Evolutionary conservation across 2,329 filamentous ascomycete species (phyloP), one percentile per base, ranked within the genome.

Genomic region (Fusarium penzigii): DNA sequence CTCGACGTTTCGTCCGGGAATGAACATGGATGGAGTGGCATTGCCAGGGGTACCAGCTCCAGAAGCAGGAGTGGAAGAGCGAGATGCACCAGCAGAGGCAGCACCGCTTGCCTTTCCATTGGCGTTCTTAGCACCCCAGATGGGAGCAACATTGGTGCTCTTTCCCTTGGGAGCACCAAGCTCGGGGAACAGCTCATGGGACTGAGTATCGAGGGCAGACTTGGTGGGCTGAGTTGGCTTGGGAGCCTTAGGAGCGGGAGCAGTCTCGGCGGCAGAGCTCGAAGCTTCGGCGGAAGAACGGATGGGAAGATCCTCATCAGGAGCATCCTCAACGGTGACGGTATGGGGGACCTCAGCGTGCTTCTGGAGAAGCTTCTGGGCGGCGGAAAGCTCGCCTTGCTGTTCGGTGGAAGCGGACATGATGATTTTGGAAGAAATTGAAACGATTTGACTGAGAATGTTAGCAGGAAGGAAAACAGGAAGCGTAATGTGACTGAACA

Each of bases 121-220:
- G 55, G 75, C 73, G 52, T 80, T 85, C 74, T 87, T 89, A 36
- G 82, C 83, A 57, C 88, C 88, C 92, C 93, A 97, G 62, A 89
- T 85, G 42, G 87, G 85, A 43, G 87, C 80, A 53, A 85, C 80
- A 61, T 84, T 82, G 51, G 85, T 79, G 57, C 85, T 77, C 73
- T 92, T 92, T 48, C 85, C 78, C 72, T 85, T 85, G 51, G 79
- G 72, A 17, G 76, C 82, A 57, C 92, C 93, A 43, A 99, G 83
- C 63, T 92, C 87, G n/a, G 94, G 94, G 80, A 99, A 99, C 53
- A 90, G 78, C 73, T 97, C 92, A 68, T 95, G 89, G 16, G 90
- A 96, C 66, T 90, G 83, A 17, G 90, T 92, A 72, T 97, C 90
- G 56, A 97, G 76, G 47, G 65, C 49, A 39, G 79, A 36, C 32